Conservation (phyloP, 2,329 filamentous ascomycete genomes). For the Hypoxylon sp. region DNA sequence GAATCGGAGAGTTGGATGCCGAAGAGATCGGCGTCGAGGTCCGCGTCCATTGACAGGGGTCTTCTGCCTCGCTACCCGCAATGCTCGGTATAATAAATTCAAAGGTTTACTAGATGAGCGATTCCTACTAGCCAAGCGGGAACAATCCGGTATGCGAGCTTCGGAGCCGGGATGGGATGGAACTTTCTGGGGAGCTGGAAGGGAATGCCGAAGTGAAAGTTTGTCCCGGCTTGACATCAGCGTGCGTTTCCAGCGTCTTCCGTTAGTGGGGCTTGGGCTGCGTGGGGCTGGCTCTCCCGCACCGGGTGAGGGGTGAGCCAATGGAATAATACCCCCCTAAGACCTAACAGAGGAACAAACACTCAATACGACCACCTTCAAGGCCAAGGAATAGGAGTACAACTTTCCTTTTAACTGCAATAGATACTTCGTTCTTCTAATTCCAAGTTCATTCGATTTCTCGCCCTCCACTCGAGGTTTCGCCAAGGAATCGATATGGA, state of each 20-base stretch:
- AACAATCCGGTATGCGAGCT: neutral
- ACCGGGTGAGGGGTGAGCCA: slow-evolving; percentile 31
- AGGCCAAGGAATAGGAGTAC: neutral
- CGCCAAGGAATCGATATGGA: slow-evolving; percentile 70
- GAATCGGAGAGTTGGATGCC: slow-evolving; percentile 58
- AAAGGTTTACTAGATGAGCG: too few relatives aligned
- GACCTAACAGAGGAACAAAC: neutral
- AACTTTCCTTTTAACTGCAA: neutral
- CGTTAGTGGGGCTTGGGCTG: slow-evolving; percentile 42
- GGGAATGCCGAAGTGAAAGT: slow-evolving; percentile 14
- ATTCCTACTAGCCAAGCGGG: neutral
- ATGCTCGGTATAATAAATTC: too few relatives aligned
- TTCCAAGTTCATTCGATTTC: neutral
- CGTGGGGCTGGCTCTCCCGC: slow-evolving; percentile 39
- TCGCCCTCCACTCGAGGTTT: neutral
- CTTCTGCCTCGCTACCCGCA: neutral
- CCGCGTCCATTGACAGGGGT: slow-evolving; percentile 47
- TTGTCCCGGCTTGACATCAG: slow-evolving; percentile 45
- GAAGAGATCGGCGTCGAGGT: slow-evolving; percentile 55
- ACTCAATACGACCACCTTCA: neutral
- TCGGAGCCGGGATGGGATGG: slow-evolving; percentile 20
- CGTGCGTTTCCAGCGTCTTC: slow-evolving; percentile 34
- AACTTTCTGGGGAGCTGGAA: slow-evolving; percentile 1
- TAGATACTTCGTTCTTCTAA: neutral
- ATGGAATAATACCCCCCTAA: slow-evolving; percentile 3